Conservation (phyloP, 2,329 filamentous ascomycete genomes). For the Aspergillus arachidicola region DNA sequence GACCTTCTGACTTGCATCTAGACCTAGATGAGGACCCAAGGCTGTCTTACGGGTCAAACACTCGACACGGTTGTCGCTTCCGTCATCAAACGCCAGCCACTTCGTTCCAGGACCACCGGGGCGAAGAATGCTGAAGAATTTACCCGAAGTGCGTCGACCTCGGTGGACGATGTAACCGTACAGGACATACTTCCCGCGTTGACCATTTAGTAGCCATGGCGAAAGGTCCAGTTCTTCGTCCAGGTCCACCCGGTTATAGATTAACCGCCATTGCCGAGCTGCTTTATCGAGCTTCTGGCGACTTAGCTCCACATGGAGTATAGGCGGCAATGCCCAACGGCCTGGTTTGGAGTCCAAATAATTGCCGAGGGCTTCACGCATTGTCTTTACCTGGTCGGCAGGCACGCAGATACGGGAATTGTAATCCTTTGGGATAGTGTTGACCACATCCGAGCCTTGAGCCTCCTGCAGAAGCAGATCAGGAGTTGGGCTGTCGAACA, state of each 20-base stretch:
- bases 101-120: constrained; percentile 58
- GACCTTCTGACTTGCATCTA: constrained; percentile 42
- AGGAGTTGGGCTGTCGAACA: constrained; percentile 50
- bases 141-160: constrained; percentile 59
- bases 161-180: constrained; percentile 64
- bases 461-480: constrained; percentile 7
- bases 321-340: constrained; percentile 49
- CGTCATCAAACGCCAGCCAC: constrained; percentile 64
- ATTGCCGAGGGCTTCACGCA: constrained; percentile 37
- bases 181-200: constrained; percentile 54
- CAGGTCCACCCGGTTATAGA: constrained; percentile 58
- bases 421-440: constrained; percentile 39
- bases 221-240: constrained; percentile 57
- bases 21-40: constrained; percentile 54
- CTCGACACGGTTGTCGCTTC: constrained; percentile 57
- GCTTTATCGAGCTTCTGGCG: constrained; percentile 59
- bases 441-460: constrained; percentile 31
- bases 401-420: constrained; percentile 44
- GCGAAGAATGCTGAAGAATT: constrained; percentile 63
- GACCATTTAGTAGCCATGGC: constrained; percentile 33
- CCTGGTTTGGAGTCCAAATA: constrained; percentile 39
- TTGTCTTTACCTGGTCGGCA: constrained; percentile 40
- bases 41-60: constrained; percentile 61
- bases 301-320: constrained; percentile 59
- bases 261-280: constrained; percentile 59